Evolutionary conservation across 2,329 filamentous ascomycete genomes (phyloP).

Genomic region (Trichoderma aggressivum): DNA sequence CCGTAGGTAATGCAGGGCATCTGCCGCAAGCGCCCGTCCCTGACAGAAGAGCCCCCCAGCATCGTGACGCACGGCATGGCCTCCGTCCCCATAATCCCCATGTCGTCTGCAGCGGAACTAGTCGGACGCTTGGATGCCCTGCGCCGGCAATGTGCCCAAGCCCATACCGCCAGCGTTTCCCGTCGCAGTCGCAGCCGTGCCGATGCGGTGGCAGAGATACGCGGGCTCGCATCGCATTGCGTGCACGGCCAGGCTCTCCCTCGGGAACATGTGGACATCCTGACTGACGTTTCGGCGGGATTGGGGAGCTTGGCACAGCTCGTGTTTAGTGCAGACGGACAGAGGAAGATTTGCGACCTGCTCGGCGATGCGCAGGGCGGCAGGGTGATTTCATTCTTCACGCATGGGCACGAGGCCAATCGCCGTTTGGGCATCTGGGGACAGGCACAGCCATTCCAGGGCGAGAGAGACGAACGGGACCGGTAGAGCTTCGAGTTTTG

Average conservation of each 20-base stretch:
- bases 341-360: conserved; percentile 24
- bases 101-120: conserved; percentile 36
- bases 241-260: conserved; percentile 29
- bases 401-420: conserved; percentile 21
- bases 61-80: conserved; percentile 35
- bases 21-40: not conserved
- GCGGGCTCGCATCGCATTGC: conserved; percentile 26
- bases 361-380: conserved; percentile 31
- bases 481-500: not conserved
- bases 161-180: not conserved
- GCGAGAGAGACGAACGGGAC: too few relatives aligned
- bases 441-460: not conserved
- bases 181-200: not conserved
- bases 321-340: conserved; percentile 21
- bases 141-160: conserved; percentile 26
- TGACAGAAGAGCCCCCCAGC: not conserved
- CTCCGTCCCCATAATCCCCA: conserved; percentile 42
- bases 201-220: not conserved
- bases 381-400: conserved; percentile 32
- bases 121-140: conserved; percentile 39
- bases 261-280: conserved; percentile 26
- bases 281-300: conserved; percentile 29
- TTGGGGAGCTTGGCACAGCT: conserved; percentile 29
- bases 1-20: not conserved
- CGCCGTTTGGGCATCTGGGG: not conserved